Base-by-base conservation (phyloP, 352 stramenopile species). In the Globisporangium takayamanum region DNA sequence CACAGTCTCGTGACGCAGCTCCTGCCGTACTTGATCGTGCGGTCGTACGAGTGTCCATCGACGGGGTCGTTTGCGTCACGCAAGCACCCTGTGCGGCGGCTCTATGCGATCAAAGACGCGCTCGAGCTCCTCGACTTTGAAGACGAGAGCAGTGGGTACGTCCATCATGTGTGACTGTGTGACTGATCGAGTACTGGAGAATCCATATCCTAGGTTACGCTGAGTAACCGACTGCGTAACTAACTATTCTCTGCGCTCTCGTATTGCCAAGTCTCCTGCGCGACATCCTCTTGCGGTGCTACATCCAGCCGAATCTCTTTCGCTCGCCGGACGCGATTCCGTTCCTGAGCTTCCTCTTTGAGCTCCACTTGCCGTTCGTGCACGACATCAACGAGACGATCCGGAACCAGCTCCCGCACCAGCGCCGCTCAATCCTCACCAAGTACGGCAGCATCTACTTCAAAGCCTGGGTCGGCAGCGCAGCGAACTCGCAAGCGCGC, bases 311-410 rank as follows among this genome's bases (percentile, higher is more conserved):
- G 2, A 76, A 84, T 28, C 86, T 95, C 46, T 94, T 97, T 54
- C 73, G 77, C 7, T 93, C 84, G 0, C 79, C 84, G 0, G 86
- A 96, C 57, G 88, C 87, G 5, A 73, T 90, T 15, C 60, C 81
- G 5, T 92, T 97, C 53, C 64, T 97, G 47, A 87, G 82, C 46
- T 95, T 90, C 44, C 58, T 96, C 20, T 96, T 97, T 60, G 82
- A 85, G 8, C 69, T 97, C 8, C 84, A 97, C 63, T 66, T 88
- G 57, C 76, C 80, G 11, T 94, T 96, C 62, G 77, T 93, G 28
- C 58, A 70, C 28, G 84, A 94, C 56, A 94, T 97, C 53, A 92
- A 96, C 59, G 78, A 86, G 41, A 95, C 87, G 6, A 93, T 97
- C 44, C 75, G 81, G 20, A 94, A 94, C 60, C 85, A 93, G 60